Evolutionary conservation across 129 eudicot genomes (phyloP).

Genomic region (Tagetes erecta): DNA sequence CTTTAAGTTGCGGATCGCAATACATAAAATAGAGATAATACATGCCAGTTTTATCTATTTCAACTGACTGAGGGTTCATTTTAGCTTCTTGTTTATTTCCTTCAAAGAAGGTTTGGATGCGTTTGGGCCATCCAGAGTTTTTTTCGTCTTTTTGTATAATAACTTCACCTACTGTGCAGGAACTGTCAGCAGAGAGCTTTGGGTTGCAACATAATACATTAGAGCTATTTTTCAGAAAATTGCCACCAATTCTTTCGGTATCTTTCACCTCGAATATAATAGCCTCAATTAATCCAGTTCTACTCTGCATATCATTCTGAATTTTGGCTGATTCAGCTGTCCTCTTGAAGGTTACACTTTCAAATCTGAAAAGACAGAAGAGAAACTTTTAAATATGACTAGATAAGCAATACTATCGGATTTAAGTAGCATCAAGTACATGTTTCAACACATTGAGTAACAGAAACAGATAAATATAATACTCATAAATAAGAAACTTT

Average conservation of each 20-base stretch:
- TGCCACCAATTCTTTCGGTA: constrained; percentile 63
- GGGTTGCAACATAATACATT: constrained; percentile 61
- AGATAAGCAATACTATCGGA: background rate
- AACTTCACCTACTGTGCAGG: constrained; percentile 68
- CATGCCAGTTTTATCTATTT: constrained; percentile 64
- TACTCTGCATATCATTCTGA: constrained; percentile 61
- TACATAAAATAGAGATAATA: constrained; percentile 69
- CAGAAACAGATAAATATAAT: background rate
- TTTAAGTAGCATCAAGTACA: constrained; percentile 7
- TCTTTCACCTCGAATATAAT: constrained; percentile 66
- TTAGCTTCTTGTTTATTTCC: constrained; percentile 48
- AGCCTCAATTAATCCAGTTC: constrained; percentile 59
- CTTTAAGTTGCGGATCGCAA: constrained; percentile 67
- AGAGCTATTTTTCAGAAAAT: constrained; percentile 39
- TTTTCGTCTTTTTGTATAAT: constrained; percentile 46
- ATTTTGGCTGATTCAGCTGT: constrained; percentile 53
- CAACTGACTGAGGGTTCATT: constrained; percentile 48
- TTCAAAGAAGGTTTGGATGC: constrained; percentile 62
- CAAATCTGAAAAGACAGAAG: constrained; percentile 50
- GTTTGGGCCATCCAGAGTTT: constrained; percentile 62
- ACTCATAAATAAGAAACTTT: constrained; percentile 3
- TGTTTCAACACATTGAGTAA: background rate
- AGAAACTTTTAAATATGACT: background rate
- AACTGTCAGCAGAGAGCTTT: constrained; percentile 46
- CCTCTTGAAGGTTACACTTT: constrained; percentile 52